These are phyloP conservation scores for Saccharomycopsis oosterbeekiorum DNA, from an alignment of 805 yeast species.

Conservation along the genomic window DNA sequence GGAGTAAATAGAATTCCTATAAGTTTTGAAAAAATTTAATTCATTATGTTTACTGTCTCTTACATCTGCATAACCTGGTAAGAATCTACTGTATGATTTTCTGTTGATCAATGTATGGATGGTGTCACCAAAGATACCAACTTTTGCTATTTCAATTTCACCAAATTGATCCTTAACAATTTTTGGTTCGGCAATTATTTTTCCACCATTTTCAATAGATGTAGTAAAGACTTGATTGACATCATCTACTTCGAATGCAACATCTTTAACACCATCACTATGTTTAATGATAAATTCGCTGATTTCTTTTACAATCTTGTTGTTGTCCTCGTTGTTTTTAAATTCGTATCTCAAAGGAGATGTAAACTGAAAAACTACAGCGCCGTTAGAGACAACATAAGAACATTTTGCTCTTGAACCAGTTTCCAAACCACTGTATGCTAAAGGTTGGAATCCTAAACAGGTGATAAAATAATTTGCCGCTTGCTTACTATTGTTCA, in stretches of 20 bases:
- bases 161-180: slow-evolving; percentile 38
- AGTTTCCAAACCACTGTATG: slow-evolving; percentile 59
- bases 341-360: slow-evolving; percentile 29
- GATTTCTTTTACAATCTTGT: slow-evolving; percentile 28
- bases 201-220: slow-evolving; percentile 49
- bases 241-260: slow-evolving; percentile 53
- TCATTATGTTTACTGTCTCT: background rate
- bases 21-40: background rate
- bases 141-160: slow-evolving; percentile 39
- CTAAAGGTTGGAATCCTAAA: slow-evolving; percentile 57
- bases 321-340: slow-evolving; percentile 22
- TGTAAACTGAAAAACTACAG: slow-evolving; percentile 38
- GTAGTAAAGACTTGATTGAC: slow-evolving; percentile 34
- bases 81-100: slow-evolving; percentile 27
- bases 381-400: slow-evolving; percentile 53
- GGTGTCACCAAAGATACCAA: slow-evolving; percentile 50
- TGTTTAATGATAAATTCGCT: slow-evolving; percentile 42
- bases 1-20: background rate
- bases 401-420: slow-evolving; percentile 45
- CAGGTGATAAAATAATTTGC: slow-evolving; percentile 44
- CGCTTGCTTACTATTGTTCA: slow-evolving; percentile 59
- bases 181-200: slow-evolving; percentile 26
- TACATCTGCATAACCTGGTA: slow-evolving; percentile 39
- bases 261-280: slow-evolving; percentile 77
- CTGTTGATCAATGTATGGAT: slow-evolving; percentile 57